phyloP scores from a whole-genome alignment of 257 asterid species.

The Ajuga chamaepitys region DNA sequence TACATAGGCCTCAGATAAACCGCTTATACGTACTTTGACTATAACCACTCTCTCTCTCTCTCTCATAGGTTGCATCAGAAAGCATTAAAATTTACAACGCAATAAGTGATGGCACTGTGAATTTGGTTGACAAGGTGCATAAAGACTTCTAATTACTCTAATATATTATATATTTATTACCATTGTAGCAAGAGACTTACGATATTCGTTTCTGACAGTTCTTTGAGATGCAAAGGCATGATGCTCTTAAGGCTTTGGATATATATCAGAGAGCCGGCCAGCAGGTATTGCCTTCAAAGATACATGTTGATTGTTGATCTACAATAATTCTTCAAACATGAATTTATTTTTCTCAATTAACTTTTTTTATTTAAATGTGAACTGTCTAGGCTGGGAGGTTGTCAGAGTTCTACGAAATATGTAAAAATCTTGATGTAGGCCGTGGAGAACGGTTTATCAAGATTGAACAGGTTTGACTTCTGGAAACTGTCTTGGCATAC shows the following conservation, averaged over 20 bases:
- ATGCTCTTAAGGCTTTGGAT: slow-evolving; percentile 89
- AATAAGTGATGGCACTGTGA: slow-evolving; percentile 77
- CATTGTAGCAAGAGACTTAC: slow-evolving; percentile 5
- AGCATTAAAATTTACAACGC: slow-evolving; percentile 87
- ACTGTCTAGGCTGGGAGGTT: slow-evolving; percentile 76
- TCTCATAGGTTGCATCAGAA: slow-evolving; percentile 78
- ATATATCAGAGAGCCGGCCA: slow-evolving; percentile 82
- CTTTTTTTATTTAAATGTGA: slow-evolving; percentile 5
- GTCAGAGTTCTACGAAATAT: slow-evolving; percentile 86
- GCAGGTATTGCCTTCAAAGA: slow-evolving; percentile 48
- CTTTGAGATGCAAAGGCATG: slow-evolving; percentile 96
- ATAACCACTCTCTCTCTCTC: slow-evolving; percentile 12
- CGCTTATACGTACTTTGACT: background rate
- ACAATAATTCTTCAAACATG: background rate
- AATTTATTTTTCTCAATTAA: background rate
- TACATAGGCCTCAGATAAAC: slow-evolving; percentile 1
- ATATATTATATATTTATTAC: background rate
- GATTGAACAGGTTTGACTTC: slow-evolving; percentile 80
- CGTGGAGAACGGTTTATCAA: slow-evolving; percentile 90
- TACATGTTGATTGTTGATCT: background rate
- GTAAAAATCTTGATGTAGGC: slow-evolving; percentile 78
- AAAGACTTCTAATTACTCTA: slow-evolving; percentile 7
- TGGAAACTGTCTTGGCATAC: background rate
- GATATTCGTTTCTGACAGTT: slow-evolving; percentile 46
- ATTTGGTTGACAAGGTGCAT: slow-evolving; percentile 93